Base-by-base conservation (phyloP, 306 rosid genomes). In the Ammopiptanthus mongolicus region DNA sequence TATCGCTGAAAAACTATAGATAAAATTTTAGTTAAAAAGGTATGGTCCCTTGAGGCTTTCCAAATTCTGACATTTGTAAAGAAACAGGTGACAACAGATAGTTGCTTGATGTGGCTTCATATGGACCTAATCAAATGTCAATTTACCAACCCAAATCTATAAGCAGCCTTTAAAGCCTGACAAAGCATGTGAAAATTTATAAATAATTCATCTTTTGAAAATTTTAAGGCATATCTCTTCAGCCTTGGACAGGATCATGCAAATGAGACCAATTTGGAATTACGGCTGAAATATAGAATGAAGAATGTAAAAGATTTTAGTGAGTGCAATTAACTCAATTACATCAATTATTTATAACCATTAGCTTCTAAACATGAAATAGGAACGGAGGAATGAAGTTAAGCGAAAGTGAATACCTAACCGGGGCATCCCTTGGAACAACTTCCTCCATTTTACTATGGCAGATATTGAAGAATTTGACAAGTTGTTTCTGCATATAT, bases 381-480 rank as follows among this genome's bases (percentile, higher is more conserved):
- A 46, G 36, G 50, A 82, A 58, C 55, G 52, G 8, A 19, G 48
- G 68, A 67, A 67, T 62, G 13, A 74, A 22, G 50, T 52, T 3
- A 47, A 57, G 69, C 78, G 0, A 31, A 22, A 25, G 42, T 41
- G 53, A 79, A 76, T 85, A 91, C 96, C 98, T 89, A 63, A 90
- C 93, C 0, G 81, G 62, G 15, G 84, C 64, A 82, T 78, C 80
- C 63, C 29, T 80, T 36, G 91, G 86, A 83, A 94, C 82, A 82
- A 87, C 87, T 78, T 87, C 85, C 42, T 80, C 89, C 95, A 94
- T 88, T 88, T 86, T 83, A 86, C 96, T 91, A 79, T 94, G 97
- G 85, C 98, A 91, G 71, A 74, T 83, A 74, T 84, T 84, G 83
- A 84, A 76, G 76, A 91, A 91, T 71, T 84, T 81, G 71, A 91